These are phyloP conservation scores for Paracoccidioides lutzii DNA, from an alignment of 2,329 filamentous ascomycete genomes.

Conservation along the genomic window DNA sequence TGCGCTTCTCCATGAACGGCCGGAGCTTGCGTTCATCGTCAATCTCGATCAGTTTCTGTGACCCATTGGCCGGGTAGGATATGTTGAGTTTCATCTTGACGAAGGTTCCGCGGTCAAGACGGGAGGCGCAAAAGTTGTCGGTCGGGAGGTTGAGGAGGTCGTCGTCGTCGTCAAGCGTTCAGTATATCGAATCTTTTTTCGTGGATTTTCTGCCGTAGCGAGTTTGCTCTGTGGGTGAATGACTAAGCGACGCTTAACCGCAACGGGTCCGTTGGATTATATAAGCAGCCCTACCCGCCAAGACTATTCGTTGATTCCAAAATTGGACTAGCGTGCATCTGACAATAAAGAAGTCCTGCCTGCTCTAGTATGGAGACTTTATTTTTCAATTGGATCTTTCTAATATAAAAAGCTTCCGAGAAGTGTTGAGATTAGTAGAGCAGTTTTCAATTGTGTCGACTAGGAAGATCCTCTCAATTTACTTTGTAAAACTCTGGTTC, in stretches of 20 bases:
- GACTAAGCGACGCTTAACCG: slow-evolving; percentile 24
- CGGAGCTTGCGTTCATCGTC: slow-evolving; percentile 99
- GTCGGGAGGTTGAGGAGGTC: slow-evolving; percentile 18
- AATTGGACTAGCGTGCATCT: too few species aligned
- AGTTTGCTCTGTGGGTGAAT: slow-evolving; percentile 26
- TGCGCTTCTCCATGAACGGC: slow-evolving; percentile 97
- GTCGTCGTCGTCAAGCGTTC: slow-evolving; percentile 6
- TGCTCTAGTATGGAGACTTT: too few species aligned
- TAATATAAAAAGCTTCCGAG: too few species aligned
- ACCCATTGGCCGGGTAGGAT: slow-evolving; percentile 96
- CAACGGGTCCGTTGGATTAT: slow-evolving; percentile 11
- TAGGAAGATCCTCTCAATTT: too few species aligned
- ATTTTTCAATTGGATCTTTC: too few species aligned
- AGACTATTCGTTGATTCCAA: background rate
- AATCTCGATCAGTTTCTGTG: slow-evolving; percentile 97
- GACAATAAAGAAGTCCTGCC: too few species aligned
- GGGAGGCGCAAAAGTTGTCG: slow-evolving; percentile 33
- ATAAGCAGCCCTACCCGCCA: slow-evolving; percentile 14
- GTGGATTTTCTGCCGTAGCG: slow-evolving; percentile 31
- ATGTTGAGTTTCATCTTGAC: slow-evolving; percentile 67
- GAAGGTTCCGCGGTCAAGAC: slow-evolving; percentile 35
- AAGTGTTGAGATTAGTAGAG: too few species aligned
- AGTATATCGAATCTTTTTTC: slow-evolving; percentile 8
- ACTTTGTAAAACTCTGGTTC: too few species aligned
- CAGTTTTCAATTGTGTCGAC: too few species aligned